phyloP scores from a whole-genome alignment of 2,329 filamentous ascomycete genomes.

The Grosmannia penicillata region DNA sequence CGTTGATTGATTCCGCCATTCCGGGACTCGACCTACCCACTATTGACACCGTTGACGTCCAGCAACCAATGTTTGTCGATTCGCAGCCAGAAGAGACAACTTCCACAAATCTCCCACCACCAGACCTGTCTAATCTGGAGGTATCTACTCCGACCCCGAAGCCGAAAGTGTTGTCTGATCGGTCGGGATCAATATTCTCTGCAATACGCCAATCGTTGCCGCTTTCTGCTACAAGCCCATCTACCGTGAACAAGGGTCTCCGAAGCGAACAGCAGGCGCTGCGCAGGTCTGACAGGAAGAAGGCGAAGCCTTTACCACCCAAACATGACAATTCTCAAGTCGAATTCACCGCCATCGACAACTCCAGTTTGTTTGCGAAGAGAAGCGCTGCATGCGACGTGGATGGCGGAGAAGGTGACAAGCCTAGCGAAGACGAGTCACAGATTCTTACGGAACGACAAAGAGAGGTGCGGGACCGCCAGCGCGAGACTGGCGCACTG shows the following conservation, averaged over 20 bases:
- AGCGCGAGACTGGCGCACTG: constrained; percentile 49
- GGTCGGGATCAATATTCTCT: too few species aligned
- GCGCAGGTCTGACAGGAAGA: constrained; percentile 12
- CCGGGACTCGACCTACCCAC: constrained; percentile 26
- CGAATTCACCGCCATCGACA: constrained; percentile 55
- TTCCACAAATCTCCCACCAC: constrained; percentile 14
- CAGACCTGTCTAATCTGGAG: constrained; percentile 10
- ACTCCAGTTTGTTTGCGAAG: constrained; percentile 26
- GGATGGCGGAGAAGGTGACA: background rate
- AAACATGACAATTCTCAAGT: constrained; percentile 76
- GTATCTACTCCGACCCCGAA: constrained; percentile 11
- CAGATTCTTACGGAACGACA: constrained; percentile 69
- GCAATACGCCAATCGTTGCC: constrained; percentile 10
- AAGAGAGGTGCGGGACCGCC: constrained; percentile 60
- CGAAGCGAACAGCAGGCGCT: background rate
- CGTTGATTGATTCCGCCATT: constrained; percentile 31
- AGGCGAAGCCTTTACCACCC: constrained; percentile 27
- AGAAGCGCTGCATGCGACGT: constrained; percentile 18
- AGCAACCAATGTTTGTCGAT: constrained; percentile 27
- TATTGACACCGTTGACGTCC: constrained; percentile 21
- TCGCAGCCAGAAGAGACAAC: constrained; percentile 30
- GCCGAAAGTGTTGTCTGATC: too few species aligned
- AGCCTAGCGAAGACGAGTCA: constrained; percentile 31
- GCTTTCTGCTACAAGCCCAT: constrained; percentile 4
- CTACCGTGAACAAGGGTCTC: constrained; percentile 2